Evolutionary conservation across 768 basidiomycete genomes (phyloP).

Genomic region (Hirschioporus abietinus): DNA sequence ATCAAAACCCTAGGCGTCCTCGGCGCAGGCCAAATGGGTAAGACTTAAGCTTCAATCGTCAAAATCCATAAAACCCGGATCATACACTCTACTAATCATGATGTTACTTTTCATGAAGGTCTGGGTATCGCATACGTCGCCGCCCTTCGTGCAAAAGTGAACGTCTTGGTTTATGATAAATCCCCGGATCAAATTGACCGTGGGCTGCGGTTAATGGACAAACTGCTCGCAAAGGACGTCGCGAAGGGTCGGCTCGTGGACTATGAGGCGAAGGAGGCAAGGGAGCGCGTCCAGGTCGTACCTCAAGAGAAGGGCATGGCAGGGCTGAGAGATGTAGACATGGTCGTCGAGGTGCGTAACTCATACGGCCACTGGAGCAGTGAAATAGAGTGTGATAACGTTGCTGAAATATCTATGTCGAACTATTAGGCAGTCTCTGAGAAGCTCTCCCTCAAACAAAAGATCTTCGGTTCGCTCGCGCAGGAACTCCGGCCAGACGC

Average conservation of each 20-base stretch:
- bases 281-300: slow-evolving; percentile 58
- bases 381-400: neutral
- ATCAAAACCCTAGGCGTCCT: slow-evolving; percentile 73
- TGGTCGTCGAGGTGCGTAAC: slow-evolving; percentile 77
- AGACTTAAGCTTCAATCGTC: slow-evolving; percentile 5
- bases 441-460: slow-evolving; percentile 68
- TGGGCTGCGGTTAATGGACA: slow-evolving; percentile 71
- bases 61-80: neutral
- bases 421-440: slow-evolving; percentile 76
- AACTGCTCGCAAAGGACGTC: slow-evolving; percentile 85
- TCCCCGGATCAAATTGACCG: slow-evolving; percentile 68
- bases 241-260: slow-evolving; percentile 69
- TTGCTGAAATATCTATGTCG: neutral
- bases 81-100: neutral
- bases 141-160: slow-evolving; percentile 78
- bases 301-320: slow-evolving; percentile 42
- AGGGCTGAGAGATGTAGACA: slow-evolving; percentile 73
- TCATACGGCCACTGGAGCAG: neutral
- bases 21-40: slow-evolving; percentile 76
- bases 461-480: slow-evolving; percentile 68
- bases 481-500: slow-evolving; percentile 62
- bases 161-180: slow-evolving; percentile 81
- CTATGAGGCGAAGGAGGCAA: slow-evolving; percentile 68
- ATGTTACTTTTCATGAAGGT: slow-evolving; percentile 33
- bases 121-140: slow-evolving; percentile 88